Conservation (phyloP, 2,329 filamentous ascomycete species). For the Neonectria punicea region DNA sequence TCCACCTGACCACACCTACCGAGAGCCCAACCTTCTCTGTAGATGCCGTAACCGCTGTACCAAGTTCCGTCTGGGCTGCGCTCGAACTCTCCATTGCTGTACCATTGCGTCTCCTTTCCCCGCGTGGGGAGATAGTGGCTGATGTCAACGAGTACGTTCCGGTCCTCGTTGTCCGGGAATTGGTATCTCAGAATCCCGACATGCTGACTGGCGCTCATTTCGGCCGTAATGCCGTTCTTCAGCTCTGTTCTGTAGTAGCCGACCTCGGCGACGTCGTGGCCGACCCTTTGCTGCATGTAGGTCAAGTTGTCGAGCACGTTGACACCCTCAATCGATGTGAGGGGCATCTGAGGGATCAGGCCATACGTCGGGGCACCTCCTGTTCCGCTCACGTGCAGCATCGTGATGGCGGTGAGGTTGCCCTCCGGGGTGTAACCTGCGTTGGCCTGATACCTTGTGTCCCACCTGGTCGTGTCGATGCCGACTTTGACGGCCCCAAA, state of each 20-base stretch:
- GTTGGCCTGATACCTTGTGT: conserved; percentile 41
- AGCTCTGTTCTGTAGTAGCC: conserved; percentile 65
- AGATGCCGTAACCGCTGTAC: conserved; percentile 59
- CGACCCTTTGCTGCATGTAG: conserved; percentile 56
- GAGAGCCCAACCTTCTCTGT: conserved; percentile 35
- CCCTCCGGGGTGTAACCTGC: conserved; percentile 54
- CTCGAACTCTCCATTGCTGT: conserved; percentile 53
- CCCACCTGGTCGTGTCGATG: conserved; percentile 48
- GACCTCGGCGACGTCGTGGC: conserved; percentile 57
- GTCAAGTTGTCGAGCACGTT: conserved; percentile 59
- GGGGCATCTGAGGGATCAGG: conserved; percentile 60
- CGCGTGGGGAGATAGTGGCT: conserved; percentile 59
- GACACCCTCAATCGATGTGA: conserved; percentile 53
- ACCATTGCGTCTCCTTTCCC: conserved; percentile 53
- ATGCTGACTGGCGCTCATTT: conserved; percentile 61
- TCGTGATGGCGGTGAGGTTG: conserved; percentile 60
- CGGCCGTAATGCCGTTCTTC: conserved; percentile 58
- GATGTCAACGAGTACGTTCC: conserved; percentile 57
- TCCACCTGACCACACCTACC: not conserved
- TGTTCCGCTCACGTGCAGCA: conserved; percentile 67
- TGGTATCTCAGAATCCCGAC: conserved; percentile 63
- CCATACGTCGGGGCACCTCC: conserved; percentile 70
- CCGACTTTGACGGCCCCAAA: conserved; percentile 59
- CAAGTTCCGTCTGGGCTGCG: conserved; percentile 49
- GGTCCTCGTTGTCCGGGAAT: conserved; percentile 54